Evolutionary conservation across 2,329 filamentous ascomycete species (phyloP).

Genomic region (Fusarium bactridioides): DNA sequence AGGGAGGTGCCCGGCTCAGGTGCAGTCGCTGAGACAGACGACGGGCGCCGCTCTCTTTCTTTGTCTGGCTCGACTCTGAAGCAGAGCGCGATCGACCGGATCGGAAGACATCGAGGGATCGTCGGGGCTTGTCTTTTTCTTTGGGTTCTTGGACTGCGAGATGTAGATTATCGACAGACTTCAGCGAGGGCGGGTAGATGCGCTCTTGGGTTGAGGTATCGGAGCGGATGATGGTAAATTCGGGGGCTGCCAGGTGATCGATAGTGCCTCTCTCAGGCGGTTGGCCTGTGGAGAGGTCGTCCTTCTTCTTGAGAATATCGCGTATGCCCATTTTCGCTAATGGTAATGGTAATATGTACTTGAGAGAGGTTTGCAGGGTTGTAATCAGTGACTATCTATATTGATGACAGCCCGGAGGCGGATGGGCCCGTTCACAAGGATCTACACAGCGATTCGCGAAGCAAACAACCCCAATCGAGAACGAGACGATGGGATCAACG

Average conservation of each 20-base stretch:
- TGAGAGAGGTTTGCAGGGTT: not conserved
- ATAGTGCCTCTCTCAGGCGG: conserved; percentile 49
- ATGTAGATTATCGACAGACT: conserved; percentile 44
- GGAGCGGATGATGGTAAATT: conserved; percentile 85
- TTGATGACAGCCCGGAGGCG: conserved; percentile 1
- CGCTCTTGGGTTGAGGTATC: conserved; percentile 83
- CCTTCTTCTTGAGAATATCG: conserved; percentile 63
- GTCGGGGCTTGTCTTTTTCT: conserved; percentile 48
- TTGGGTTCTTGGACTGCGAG: conserved; percentile 42
- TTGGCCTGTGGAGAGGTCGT: conserved; percentile 50
- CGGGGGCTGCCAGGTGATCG: conserved; percentile 57
- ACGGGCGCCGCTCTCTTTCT: conserved; percentile 47
- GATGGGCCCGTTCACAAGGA: conserved; percentile 19
- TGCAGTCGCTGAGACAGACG: conserved; percentile 76
- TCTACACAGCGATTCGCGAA: conserved; percentile 21
- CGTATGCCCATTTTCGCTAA: conserved; percentile 57
- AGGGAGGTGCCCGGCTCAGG: conserved; percentile 64
- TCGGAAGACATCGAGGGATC: conserved; percentile 57
- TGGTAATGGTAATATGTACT: not conserved
- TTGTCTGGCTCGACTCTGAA: conserved; percentile 52
- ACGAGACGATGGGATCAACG: not conserved
- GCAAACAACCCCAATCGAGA: conserved; percentile 1
- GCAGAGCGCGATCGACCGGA: conserved; percentile 57
- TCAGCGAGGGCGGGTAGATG: conserved; percentile 70
- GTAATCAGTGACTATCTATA: not conserved